Conservation (phyloP, 306 rosid genomes). For the Canavalia gladiata region DNA sequence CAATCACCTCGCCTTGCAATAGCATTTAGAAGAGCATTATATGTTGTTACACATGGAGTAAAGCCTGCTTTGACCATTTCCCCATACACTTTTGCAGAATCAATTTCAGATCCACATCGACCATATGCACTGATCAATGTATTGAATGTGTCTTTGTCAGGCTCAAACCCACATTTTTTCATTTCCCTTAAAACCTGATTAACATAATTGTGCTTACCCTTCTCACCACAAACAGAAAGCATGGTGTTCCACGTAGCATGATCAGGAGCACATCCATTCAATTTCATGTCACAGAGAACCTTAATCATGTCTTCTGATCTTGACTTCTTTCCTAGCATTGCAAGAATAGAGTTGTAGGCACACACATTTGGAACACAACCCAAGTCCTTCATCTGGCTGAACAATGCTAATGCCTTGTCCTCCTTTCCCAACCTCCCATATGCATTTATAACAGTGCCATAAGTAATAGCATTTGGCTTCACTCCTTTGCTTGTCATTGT, state of each 20-base stretch:
- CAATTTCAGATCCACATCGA: slow-evolving; percentile 88
- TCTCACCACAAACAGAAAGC: slow-evolving; percentile 90
- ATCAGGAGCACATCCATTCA: slow-evolving; percentile 82
- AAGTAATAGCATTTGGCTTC: slow-evolving; percentile 89
- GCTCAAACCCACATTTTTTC: slow-evolving; percentile 94
- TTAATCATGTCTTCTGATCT: slow-evolving; percentile 77
- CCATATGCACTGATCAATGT: slow-evolving; percentile 92
- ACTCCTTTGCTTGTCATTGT: slow-evolving; percentile 78
- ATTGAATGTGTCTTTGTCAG: slow-evolving; percentile 94
- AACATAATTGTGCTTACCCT: slow-evolving; percentile 78
- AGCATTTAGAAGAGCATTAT: slow-evolving; percentile 91
- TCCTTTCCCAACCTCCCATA: slow-evolving; percentile 83
- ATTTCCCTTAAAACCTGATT: slow-evolving; percentile 79
- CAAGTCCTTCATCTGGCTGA: slow-evolving; percentile 79
- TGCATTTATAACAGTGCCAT: slow-evolving; percentile 88
- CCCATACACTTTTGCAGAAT: slow-evolving; percentile 73
- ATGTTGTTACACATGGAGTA: slow-evolving; percentile 80
- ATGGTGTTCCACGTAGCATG: slow-evolving; percentile 91
- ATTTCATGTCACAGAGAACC: slow-evolving; percentile 82
- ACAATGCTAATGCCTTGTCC: slow-evolving; percentile 77
- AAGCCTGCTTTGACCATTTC: slow-evolving; percentile 91
- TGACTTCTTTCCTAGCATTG: slow-evolving; percentile 82
- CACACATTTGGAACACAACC: slow-evolving; percentile 89
- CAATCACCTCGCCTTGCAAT: slow-evolving; percentile 86
- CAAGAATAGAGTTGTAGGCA: slow-evolving; percentile 84